Evolutionary conservation across 164 flowering plant species (phyloP), one percentile per base, ranked within the genome.

Genomic region (Chimonanthus praecox): DNA sequence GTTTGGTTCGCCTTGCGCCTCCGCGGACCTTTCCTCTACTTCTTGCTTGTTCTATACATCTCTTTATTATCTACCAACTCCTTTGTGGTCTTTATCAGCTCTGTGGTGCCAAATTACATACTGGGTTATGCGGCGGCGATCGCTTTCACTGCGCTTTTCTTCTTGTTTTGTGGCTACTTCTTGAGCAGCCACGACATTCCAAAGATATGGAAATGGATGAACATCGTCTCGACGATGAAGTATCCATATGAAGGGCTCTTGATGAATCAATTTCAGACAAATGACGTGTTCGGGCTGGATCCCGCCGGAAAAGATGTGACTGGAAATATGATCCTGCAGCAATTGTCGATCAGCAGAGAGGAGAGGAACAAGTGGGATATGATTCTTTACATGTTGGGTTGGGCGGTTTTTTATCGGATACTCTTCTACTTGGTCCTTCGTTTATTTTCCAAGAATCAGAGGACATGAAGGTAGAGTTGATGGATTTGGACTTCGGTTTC

Each of bases 131-230:
- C 93, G 1, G 88, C 88, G 0, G 97, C 89, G 44, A 87, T 91
- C 47, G 96, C 94, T 1, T 89, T 91, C 84, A 87, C 92, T 0
- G 90, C 97, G 1, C 85, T 89, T 20, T 90, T 89, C 81, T 89
- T 89, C 87, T 72, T 91, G 71, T 91, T 91, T 68, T 88, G 97
- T 21, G 97, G 97, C 1, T 88, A 85, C 78, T 91, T 89, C 84
- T 61, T 89, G 83, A 79, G 77, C 44, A 81, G 83, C 76, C 66
- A 86, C 0, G 86, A 77, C 47, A 89, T 91, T 20, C 96, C 94
- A 0, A 0, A 0, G 0, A 81, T 79, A 45, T 89, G 94, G 94
- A 68, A 47, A 1, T 89, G 92, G 97, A 89, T 91, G 94, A 81
- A 89, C 80, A 72, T 70, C 58, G 66, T 85, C 33, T 88, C 92